Evolutionary conservation across 2,329 filamentous ascomycete species (phyloP).

Genomic region (Graphilbum sp.): DNA sequence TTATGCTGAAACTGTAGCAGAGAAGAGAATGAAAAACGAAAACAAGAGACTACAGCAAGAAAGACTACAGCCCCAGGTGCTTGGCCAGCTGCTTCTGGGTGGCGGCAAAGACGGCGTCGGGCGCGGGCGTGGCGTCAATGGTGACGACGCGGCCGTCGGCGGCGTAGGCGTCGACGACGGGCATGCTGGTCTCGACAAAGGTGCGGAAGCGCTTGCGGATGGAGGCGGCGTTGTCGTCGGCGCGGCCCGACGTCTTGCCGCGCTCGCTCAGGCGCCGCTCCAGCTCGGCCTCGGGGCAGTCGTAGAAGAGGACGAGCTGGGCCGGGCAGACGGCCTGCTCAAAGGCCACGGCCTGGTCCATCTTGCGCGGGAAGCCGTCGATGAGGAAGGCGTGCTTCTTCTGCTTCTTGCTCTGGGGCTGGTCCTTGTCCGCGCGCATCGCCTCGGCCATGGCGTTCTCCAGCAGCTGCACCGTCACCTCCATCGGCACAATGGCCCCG

Average conservation of each 20-base stretch:
- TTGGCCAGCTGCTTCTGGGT: conserved; percentile 33
- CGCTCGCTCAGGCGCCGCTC: conserved; percentile 67
- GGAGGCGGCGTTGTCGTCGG: conserved; percentile 87
- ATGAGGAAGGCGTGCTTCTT: conserved; percentile 47
- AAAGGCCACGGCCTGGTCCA: conserved; percentile 92
- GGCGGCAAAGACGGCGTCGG: conserved; percentile 42
- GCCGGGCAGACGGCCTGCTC: conserved; percentile 76
- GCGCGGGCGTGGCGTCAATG: conserved; percentile 52
- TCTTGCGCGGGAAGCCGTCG: conserved; percentile 83
- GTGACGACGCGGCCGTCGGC: conserved; percentile 63
- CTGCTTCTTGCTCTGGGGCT: conserved; percentile 11
- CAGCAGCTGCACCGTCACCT: conserved; percentile 83
- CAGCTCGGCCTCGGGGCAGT: conserved; percentile 85
- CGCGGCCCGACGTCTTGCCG: conserved; percentile 79
- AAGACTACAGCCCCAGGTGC: conserved; percentile 32
- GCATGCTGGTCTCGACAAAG: conserved; percentile 94
- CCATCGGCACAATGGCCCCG: conserved; percentile 95
- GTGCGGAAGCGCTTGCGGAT: conserved; percentile 94
- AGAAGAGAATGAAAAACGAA: too few relatives aligned
- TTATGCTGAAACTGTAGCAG: too few relatives aligned
- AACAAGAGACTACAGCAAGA: too few relatives aligned
- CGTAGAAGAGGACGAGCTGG: conserved; percentile 80
- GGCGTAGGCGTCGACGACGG: conserved; percentile 77
- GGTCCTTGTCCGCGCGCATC: conserved; percentile 29
- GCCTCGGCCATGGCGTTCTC: conserved; percentile 79